Evolutionary conservation across 148 eudicot genomes (phyloP), one percentile per base, ranked within the genome.

Genomic region (Simmondsia chinensis): DNA sequence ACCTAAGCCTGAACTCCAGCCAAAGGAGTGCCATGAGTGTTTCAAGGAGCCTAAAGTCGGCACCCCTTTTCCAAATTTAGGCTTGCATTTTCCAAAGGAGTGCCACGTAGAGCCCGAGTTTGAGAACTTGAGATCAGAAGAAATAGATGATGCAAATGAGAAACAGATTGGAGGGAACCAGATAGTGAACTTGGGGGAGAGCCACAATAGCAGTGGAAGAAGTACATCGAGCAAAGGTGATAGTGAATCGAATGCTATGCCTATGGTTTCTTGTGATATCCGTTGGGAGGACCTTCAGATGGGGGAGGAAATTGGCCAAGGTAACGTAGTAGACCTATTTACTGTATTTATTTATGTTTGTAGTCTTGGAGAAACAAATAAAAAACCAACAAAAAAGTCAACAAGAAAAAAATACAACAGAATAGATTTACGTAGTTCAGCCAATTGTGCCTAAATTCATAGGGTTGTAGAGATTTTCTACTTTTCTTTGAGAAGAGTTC

Each of bases 271-370:
- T 58, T 65, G 58, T 61, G 79, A 73, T 50, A 87, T 87, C 39
- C 70, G 42, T 2, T 87, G 96, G 96, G 87, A 87, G 53, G 96
- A 87, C 60, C 49, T 87, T 30, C 60, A 69, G 23, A 26, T 87
- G 61, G 65, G 60, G 21, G 93, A 82, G 65, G 82, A 79, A 67
- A 37, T 87, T 41, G 94, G 87, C 18, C 87, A 76, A 73, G 96
- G 96, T 87, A 69, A 57, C 14, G n/a, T n/a, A n/a, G n/a, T n/a
- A n/a, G n/a, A n/a, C n/a, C n/a, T n/a, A n/a, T n/a, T n/a, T n/a
- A n/a, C n/a, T n/a, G n/a, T n/a, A n/a, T n/a, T n/a, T n/a, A n/a
- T n/a, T n/a, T n/a, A n/a, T n/a, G n/a, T n/a, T n/a, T n/a, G n/a
- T n/a, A n/a, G n/a, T n/a, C 29, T 41, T 21, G 4, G 27, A n/a